phyloP scores from a whole-genome alignment of 225 moss, liverwort and hornwort genomes.

The Sphagnum tenellum region DNA sequence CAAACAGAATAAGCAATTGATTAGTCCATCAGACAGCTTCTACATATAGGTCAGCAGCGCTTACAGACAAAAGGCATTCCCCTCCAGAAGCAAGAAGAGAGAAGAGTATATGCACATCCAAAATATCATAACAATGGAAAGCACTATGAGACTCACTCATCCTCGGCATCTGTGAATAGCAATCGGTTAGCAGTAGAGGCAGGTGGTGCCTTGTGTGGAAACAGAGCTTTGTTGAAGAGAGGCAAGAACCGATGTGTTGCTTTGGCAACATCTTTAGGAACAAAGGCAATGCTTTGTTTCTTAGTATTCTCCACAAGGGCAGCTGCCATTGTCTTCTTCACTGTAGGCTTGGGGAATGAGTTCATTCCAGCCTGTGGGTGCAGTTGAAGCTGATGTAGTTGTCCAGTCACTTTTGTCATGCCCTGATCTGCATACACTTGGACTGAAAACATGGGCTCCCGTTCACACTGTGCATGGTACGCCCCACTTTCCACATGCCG shows the following conservation, averaged over 20 bases:
- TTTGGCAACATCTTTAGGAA: constrained; percentile 55
- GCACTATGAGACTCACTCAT: constrained; percentile 61
- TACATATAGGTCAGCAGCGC: too few species aligned
- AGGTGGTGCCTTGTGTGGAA: constrained; percentile 83
- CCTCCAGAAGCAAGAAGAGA: too few species aligned
- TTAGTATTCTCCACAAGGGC: constrained; percentile 69
- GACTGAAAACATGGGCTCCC: constrained; percentile 55
- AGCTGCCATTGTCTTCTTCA: constrained; percentile 78
- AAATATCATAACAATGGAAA: neutral
- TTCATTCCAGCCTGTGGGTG: constrained; percentile 4
- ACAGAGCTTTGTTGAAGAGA: constrained; percentile 59
- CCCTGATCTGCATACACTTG: constrained; percentile 18
- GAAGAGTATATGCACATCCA: too few species aligned
- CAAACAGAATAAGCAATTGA: neutral
- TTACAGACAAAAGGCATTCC: too few species aligned
- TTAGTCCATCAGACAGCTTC: too few species aligned
- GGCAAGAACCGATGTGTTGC: constrained; percentile 52
- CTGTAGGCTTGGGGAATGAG: constrained; percentile 15
- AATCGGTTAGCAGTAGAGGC: constrained; percentile 53
- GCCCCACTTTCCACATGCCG: constrained; percentile 38
- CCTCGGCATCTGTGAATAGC: constrained; percentile 88
- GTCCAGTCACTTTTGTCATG: constrained; percentile 15
- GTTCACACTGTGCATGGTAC: constrained; percentile 24
- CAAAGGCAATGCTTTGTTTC: constrained; percentile 65
- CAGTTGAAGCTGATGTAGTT: constrained; percentile 3